Percentiles rank a stretch among this genome's conserved stretches.
Conservation (phyloP, 2,329 filamentous ascomycete species). For the Aspergillus intermedius region DNA sequence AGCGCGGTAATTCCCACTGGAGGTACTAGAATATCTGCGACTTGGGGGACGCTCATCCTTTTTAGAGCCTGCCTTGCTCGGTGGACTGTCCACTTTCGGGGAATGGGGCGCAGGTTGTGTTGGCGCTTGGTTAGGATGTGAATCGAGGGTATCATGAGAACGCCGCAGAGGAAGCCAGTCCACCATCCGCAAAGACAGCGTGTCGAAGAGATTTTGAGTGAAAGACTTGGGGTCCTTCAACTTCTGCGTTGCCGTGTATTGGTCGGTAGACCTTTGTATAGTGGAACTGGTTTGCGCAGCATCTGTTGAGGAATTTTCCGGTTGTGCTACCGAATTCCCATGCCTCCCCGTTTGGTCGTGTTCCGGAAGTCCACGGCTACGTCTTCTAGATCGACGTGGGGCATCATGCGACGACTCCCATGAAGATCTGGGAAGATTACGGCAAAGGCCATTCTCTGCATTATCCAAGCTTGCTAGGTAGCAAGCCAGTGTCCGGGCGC, state of each 20-base stretch:
- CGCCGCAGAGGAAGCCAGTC: constrained; percentile 41
- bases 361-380: constrained; percentile 24
- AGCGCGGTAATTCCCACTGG: constrained; percentile 18
- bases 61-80: constrained; percentile 3
- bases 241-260: constrained; percentile 18
- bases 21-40: constrained; percentile 4
- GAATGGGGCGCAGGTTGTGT: constrained; percentile 2
- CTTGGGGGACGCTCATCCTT: constrained; percentile 7
- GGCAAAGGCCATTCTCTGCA: constrained; percentile 63
- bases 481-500: constrained; percentile 72
- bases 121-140: constrained; percentile 6
- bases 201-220: constrained; percentile 52
- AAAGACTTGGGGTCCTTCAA: constrained; percentile 56
- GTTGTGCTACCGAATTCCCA: background rate
- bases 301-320: no score
- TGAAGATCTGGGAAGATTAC: constrained; percentile 32
- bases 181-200: constrained; percentile 39
- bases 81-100: constrained; percentile 9
- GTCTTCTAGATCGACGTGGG: constrained; percentile 22
- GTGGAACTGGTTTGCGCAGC: background rate
- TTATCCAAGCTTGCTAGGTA: constrained; percentile 76
- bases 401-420: constrained; percentile 22
- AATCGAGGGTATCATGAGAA: constrained; percentile 16
- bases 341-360: background rate
- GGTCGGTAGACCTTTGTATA: constrained; percentile 12